These are phyloP conservation scores for Gymnopus androsaceus DNA, from an alignment of 1,284 basidiomycete genomes.

Conservation along the genomic window DNA sequence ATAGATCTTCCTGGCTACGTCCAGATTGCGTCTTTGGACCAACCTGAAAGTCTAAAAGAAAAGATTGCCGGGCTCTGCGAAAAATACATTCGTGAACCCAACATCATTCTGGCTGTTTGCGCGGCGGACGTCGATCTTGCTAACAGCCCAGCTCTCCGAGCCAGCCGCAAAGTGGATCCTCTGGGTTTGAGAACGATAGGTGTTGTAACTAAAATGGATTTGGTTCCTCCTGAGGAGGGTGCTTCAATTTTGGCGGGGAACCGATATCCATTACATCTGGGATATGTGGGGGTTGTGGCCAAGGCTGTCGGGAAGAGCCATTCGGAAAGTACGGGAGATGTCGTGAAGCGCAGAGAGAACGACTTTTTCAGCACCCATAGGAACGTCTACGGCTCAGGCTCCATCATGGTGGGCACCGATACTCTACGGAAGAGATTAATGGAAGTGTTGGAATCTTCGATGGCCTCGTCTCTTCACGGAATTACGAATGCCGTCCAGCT, in stretches of 20 bases:
- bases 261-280: slow-evolving; percentile 95
- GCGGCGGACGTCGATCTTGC: slow-evolving; percentile 98
- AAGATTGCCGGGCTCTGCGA: slow-evolving; percentile 91
- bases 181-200: slow-evolving; percentile 94
- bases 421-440: slow-evolving; percentile 88
- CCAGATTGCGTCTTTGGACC: slow-evolving; percentile 93
- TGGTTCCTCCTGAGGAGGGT: slow-evolving; percentile 86
- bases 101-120: slow-evolving; percentile 97
- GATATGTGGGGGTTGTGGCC: slow-evolving; percentile 97
- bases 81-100: slow-evolving; percentile 96
- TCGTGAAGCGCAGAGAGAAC: slow-evolving; percentile 72
- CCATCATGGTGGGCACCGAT: slow-evolving; percentile 86
- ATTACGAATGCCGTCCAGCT: slow-evolving; percentile 97
- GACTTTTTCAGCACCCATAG: slow-evolving; percentile 79
- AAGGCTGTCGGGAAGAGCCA: slow-evolving; percentile 63
- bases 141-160: slow-evolving; percentile 94
- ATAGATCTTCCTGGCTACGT: slow-evolving; percentile 98
- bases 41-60: slow-evolving; percentile 92
- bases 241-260: slow-evolving; percentile 85
- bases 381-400: slow-evolving; percentile 75
- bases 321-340: slow-evolving; percentile 47
- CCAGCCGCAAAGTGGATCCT: slow-evolving; percentile 93
- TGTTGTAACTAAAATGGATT: slow-evolving; percentile 99
- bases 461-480: slow-evolving; percentile 93
- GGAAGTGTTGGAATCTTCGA: slow-evolving; percentile 96